Conservation (phyloP, 345 rosid species). For the Heritiera fomes region DNA sequence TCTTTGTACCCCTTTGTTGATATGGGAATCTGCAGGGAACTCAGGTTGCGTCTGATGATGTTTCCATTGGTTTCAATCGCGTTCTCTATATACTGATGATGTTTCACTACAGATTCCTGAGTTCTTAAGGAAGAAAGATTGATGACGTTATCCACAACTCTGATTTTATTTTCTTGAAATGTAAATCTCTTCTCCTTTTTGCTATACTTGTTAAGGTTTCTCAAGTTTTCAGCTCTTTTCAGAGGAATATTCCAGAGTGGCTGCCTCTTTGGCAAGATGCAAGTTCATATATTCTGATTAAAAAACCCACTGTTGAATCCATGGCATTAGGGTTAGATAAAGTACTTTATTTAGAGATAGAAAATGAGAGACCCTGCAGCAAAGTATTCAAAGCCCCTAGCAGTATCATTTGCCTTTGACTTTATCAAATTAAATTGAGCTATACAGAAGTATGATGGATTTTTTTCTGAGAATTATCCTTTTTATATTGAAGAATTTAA, state of each 20-base stretch:
- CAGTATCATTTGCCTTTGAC: too few relatives aligned
- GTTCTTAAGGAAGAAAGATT: conserved; percentile 83
- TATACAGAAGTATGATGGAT: too few relatives aligned
- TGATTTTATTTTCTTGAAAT: conserved; percentile 28
- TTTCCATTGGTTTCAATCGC: conserved; percentile 45
- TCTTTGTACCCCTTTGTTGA: background rate
- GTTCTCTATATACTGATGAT: conserved; percentile 57
- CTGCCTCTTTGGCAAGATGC: background rate
- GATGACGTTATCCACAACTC: conserved; percentile 65
- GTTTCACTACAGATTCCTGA: conserved; percentile 74
- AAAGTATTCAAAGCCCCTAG: too few relatives aligned
- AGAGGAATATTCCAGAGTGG: background rate
- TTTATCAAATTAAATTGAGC: too few relatives aligned
- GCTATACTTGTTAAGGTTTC: background rate
- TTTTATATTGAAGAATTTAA: too few relatives aligned
- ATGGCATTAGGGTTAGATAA: background rate
- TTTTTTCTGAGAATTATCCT: too few relatives aligned
- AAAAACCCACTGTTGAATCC: background rate
- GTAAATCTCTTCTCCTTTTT: background rate
- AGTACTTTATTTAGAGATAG: too few relatives aligned
- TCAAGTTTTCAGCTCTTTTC: background rate
- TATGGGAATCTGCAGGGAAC: conserved; percentile 35
- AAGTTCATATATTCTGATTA: background rate
- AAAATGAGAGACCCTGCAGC: too few relatives aligned
- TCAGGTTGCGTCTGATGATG: conserved; percentile 51